phyloP scores from a whole-genome alignment of 371 early-diverging fungal genomes.

The Zopfochytrium polystomum region DNA sequence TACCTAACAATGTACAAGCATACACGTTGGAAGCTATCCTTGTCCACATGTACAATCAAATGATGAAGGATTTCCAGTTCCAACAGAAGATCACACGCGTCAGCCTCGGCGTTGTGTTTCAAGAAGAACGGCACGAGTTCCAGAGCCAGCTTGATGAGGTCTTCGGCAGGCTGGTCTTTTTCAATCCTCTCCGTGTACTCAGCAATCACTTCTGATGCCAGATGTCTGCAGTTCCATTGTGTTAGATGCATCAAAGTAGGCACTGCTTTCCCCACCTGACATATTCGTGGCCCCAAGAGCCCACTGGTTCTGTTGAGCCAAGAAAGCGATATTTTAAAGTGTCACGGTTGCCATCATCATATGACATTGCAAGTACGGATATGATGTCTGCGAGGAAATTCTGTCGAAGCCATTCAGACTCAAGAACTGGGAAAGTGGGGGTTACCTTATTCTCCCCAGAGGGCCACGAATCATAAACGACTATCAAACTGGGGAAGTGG shows the following conservation, averaged over 20 bases:
- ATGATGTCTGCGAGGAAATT: constrained; percentile 87
- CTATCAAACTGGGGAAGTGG: constrained; percentile 72
- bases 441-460: constrained; percentile 71
- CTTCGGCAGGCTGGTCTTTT: constrained; percentile 48
- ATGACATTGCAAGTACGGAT: constrained; percentile 94
- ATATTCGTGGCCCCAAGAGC: constrained; percentile 99
- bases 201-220: constrained; percentile 87
- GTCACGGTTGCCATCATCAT: constrained; percentile 78
- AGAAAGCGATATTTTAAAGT: constrained; percentile 79
- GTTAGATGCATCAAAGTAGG: not conserved
- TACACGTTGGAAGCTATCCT: constrained; percentile 89
- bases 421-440: not conserved
- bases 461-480: constrained; percentile 72
- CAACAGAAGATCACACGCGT: constrained; percentile 91
- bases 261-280: constrained; percentile 59
- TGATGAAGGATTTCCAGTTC: constrained; percentile 82
- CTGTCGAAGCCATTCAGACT: constrained; percentile 30
- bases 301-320: constrained; percentile 78
- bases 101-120: constrained; percentile 95
- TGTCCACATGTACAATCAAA: constrained; percentile 77
- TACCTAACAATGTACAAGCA: constrained; percentile 91
- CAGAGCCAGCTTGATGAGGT: constrained; percentile 69
- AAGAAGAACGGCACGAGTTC: constrained; percentile 92
- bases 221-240: constrained; percentile 62
- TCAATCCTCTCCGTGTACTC: constrained; percentile 68